Conservation (phyloP, 2,329 filamentous ascomycete species). For the Aspergillus costaricaensis region DNA sequence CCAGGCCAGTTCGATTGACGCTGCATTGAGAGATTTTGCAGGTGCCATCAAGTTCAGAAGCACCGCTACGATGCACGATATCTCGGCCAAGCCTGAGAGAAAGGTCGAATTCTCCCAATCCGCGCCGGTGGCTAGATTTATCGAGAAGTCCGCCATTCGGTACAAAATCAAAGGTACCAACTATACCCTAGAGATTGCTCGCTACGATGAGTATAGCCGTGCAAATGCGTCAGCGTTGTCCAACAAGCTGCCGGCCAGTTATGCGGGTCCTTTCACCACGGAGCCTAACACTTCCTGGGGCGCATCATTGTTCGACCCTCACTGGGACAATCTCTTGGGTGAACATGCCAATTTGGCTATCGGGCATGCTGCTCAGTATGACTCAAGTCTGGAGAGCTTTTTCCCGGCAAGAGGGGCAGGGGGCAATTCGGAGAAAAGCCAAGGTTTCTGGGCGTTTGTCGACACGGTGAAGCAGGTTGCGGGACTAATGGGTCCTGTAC, state of each 20-base stretch:
- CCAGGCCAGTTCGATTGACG: constrained; percentile 28
- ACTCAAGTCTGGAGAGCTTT: constrained; percentile 35
- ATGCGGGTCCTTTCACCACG: constrained; percentile 23
- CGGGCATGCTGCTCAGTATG: constrained; percentile 39
- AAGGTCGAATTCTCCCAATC: constrained; percentile 33
- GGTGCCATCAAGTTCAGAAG: constrained; percentile 31
- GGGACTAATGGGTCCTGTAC: constrained; percentile 32
- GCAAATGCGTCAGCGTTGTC: constrained; percentile 13
- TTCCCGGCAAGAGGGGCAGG: constrained; percentile 32
- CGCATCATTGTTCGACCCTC: constrained; percentile 37
- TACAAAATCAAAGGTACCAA: constrained; percentile 43
- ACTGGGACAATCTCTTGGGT: constrained; percentile 46
- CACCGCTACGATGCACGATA: constrained; percentile 20
- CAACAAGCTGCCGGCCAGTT: constrained; percentile 8
- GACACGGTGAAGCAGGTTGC: constrained; percentile 36
- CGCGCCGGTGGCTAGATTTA: constrained; percentile 33
- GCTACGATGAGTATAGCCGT: constrained; percentile 43
- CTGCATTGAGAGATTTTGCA: constrained; percentile 32
- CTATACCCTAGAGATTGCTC: constrained; percentile 46
- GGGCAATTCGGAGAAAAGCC: constrained; percentile 16
- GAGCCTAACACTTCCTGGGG: constrained; percentile 39
- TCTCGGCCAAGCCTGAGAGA: constrained; percentile 28
- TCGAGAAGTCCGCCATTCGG: constrained; percentile 44
- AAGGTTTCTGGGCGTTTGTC: constrained; percentile 42
- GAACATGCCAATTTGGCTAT: constrained; percentile 37